Evolutionary conservation across 2,329 filamentous ascomycete species (phyloP).

Genomic region (Cordyceps farinosa): DNA sequence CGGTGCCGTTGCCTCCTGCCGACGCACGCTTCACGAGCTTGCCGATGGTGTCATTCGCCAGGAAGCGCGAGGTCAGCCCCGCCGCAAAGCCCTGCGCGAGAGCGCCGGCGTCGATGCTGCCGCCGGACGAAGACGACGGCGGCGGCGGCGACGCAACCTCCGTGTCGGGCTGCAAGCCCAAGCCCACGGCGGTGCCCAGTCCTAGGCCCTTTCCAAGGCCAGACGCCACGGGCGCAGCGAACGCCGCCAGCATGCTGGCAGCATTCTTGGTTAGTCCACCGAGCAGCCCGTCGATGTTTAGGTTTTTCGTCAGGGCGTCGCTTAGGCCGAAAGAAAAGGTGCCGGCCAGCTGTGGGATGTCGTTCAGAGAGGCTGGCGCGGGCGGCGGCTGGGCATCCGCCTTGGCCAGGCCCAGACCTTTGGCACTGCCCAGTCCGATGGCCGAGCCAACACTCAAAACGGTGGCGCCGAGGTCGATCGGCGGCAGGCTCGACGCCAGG

Average conservation of each 20-base stretch:
- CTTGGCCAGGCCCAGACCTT: constrained; percentile 21
- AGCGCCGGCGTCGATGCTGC: constrained; percentile 22
- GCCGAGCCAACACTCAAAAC: constrained; percentile 21
- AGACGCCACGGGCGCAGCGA: constrained; percentile 23
- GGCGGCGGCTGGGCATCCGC: constrained; percentile 11
- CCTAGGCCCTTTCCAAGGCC: constrained; percentile 30
- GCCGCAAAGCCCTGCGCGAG: constrained; percentile 27
- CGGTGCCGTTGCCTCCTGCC: not conserved
- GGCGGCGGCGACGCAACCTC: not conserved
- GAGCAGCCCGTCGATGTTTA: constrained; percentile 21
- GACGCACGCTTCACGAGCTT: constrained; percentile 23
- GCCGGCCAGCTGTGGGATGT: constrained; percentile 22
- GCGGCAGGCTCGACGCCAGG: constrained; percentile 12
- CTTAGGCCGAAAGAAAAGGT: constrained; percentile 25
- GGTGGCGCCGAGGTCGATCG: constrained; percentile 19
- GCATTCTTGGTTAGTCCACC: not conserved
- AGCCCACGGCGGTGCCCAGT: constrained; percentile 25
- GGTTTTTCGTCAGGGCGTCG: constrained; percentile 21
- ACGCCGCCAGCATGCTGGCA: constrained; percentile 10
- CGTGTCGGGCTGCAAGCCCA: constrained; percentile 29
- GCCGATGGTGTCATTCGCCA: constrained; percentile 30
- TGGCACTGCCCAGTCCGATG: constrained; percentile 22
- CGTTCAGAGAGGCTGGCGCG: constrained; percentile 8
- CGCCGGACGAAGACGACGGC: not conserved
- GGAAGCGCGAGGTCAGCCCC: constrained; percentile 30